Evolutionary conservation across 208 protist species (phyloP).

Genomic region (Acanthamoeba rhysodes): DNA sequence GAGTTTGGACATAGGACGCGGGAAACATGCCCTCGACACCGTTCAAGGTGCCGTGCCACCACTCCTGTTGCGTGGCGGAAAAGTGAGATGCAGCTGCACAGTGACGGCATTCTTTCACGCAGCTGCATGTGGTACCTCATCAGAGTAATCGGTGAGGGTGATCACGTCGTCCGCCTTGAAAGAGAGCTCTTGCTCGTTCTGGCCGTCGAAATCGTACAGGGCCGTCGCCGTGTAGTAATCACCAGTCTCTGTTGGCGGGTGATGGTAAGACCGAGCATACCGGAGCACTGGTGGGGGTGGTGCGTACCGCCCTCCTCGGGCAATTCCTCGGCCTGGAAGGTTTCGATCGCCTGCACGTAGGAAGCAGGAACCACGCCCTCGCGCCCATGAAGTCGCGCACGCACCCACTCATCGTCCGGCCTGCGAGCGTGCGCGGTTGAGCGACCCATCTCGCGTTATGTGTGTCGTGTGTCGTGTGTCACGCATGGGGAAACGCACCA

Average conservation of each 20-base stretch:
- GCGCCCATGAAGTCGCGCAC: neutral
- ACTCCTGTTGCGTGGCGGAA: neutral
- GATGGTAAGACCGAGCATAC: neutral
- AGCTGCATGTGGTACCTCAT: neutral
- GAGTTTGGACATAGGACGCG: neutral
- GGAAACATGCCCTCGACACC: conserved; percentile 2
- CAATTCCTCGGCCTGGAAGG: neutral
- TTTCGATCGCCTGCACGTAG: conserved; percentile 14
- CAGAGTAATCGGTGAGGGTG: neutral
- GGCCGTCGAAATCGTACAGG: neutral
- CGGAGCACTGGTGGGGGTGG: too few species aligned
- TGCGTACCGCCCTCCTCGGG: too few species aligned
- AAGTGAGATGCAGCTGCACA: neutral
- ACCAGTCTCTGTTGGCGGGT: neutral
- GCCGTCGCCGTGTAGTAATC: neutral
- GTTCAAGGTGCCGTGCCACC: conserved; percentile 11
- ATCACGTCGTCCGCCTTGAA: conserved; percentile 33
- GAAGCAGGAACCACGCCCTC: conserved; percentile 5
- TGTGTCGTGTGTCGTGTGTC: neutral
- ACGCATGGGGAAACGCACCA: neutral
- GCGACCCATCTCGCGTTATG: neutral
- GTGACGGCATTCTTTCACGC: too few species aligned
- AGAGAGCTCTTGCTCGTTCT: neutral
- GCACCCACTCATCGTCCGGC: neutral
- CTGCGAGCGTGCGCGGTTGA: neutral